Base-by-base conservation (phyloP, 805 yeast genomes). In the Candida saitoana region DNA sequence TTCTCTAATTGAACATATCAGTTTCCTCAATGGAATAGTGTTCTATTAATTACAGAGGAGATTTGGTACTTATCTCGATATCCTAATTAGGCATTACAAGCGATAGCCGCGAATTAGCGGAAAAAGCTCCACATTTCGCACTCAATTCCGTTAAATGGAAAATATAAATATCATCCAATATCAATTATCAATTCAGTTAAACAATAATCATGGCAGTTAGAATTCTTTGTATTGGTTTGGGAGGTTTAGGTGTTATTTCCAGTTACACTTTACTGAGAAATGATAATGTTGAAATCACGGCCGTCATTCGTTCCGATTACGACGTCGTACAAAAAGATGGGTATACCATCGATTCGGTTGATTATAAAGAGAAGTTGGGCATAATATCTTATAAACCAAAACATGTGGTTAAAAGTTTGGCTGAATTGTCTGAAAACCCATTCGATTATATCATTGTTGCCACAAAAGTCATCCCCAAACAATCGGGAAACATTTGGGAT, bases 201-300 rank as follows among this genome's bases (percentile, higher is more conserved):
- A n/a, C n/a, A n/a, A n/a, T 22, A 7, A 22, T 22, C 11, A 41
- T 32, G 44, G 31, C 41, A 14, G 32, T 29, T n/a, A 57, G 50
- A 39, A 49, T 64, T 9, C 54, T 65, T 25, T 44, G 55, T 22
- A 49, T 65, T 18, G 71, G 72, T 3, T 51, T 63, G 2, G 72
- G 71, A 4, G 71, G 71, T 14, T 69, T 65, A 5, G 71, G 72
- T 5, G 45, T 56, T 5, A 55, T 63, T 19, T 61, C 63, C 2
- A 63, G 67, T 3, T 56, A 59, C 19, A 51, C 59, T 1, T 50
- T 67, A 27, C 50, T 52, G 42, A 55, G 56, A 34, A 55, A 56
- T 27, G 44, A 48, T 3, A 43, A 59, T 2, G 54, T 56, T n/a
- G 55, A 57, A 32, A 52, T 62, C 16, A 61, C 68, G 14, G 62